Evolutionary conservation across 371 early-diverging fungal genomes (phyloP), one percentile per base, ranked within the genome.

Genomic region (Mucor sp.): DNA sequence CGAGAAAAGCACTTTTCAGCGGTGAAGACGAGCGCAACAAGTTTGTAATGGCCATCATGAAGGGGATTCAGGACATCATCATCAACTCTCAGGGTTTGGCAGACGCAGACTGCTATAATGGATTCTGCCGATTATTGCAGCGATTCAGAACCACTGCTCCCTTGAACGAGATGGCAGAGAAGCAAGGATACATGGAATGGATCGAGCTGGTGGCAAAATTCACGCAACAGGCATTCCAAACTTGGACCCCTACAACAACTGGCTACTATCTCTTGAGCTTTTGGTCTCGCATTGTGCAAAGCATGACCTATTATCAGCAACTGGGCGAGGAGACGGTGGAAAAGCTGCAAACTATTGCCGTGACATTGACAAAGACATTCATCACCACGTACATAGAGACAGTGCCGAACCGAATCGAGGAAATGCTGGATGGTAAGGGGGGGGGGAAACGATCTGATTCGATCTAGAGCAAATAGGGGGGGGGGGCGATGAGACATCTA

Each of bases 1-100:
- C 91, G 28, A 90, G 96, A 27, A 85, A 95, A 25, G 91, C 94
- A 1, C 77, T 95, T 32, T 95, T 92, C 72, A 86, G 76, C 41
- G 91, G 91, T 17, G 87, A 89, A 4, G 67, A 66, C 0, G 87
- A 88, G 47, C 87, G 93, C 17, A 63, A 75, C 2, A 70, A 74
- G 41, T 93, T 92, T 68, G 80, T 94, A 11, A 69, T 78, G 32
- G 79, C 81, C 25, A 85, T 93, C 63, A 84, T 93, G 80, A 76
- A 84, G 25, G 92, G 89, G 11, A 89, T 88, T 1, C 69, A 76
- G 1, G 81, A 87, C 58, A 87, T 93, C 7, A 72, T 95, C 32
- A 64, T 77, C 0, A 74, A 75, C 7, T 78, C 84, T 0, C 70
- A 78, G 25, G 88, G 89, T 6, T 74, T 93, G 63, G 77, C 81